A percentile compares a stretch with the other conserved stretches of the same genome.
Conservation (phyloP, 148 eudicot species). For the Gaultheria prostrata region DNA sequence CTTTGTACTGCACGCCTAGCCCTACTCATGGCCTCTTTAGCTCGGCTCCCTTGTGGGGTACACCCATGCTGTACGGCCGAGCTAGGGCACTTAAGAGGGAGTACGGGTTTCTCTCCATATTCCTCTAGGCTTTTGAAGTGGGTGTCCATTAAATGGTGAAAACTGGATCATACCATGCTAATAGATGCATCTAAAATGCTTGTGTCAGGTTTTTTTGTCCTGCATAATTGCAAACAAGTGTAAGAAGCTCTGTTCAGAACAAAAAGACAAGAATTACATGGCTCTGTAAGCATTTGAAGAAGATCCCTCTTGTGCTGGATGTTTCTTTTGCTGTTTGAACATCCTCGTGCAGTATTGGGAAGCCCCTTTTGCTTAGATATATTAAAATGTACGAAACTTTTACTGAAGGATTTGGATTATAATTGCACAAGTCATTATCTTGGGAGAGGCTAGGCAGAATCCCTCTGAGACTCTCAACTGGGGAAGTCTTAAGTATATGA, state of each 20-base stretch:
- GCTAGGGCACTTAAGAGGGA: too few species aligned
- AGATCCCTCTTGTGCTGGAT: background rate
- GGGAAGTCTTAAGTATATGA: background rate
- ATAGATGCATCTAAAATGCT: background rate
- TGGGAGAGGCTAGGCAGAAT: background rate
- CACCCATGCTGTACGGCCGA: too few species aligned
- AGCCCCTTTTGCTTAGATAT: background rate
- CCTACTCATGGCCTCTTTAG: too few species aligned
- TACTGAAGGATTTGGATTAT: background rate
- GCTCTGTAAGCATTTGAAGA: background rate
- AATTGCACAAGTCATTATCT: background rate
- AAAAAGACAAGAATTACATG: background rate
- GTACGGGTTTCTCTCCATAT: too few species aligned
- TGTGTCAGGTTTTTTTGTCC: background rate
- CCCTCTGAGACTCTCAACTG: background rate
- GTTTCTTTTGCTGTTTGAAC: background rate
- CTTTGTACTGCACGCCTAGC: too few species aligned
- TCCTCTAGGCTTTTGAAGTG: background rate
- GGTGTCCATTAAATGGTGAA: background rate
- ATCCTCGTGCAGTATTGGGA: background rate
- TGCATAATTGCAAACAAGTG: background rate
- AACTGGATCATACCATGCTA: background rate
- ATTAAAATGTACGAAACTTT: background rate
- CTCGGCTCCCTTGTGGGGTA: too few species aligned
- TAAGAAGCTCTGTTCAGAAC: background rate